Base-by-base conservation (phyloP, 352 stramenopile genomes). In the Blastocystis sp. region DNA sequence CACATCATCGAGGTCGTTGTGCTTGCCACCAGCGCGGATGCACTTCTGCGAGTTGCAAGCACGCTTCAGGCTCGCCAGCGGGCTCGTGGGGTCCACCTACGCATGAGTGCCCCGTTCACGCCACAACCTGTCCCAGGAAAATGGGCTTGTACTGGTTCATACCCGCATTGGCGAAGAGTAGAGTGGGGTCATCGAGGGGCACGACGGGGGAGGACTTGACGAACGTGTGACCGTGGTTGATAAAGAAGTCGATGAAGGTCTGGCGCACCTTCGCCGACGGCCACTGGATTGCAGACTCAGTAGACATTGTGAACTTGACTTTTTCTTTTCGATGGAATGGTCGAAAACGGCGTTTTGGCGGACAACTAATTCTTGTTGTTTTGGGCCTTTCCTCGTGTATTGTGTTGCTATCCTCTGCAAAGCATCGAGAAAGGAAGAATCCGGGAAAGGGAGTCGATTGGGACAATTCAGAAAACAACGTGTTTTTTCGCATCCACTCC, bases 111-210 rank as follows among this genome's bases (percentile, higher is more conserved):
- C 6, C 43, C 65, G 21, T 54, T 63, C 14, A 45, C n/a, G 17
- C 28, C 10, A 14, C 19, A 45, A 89, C 90, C 90, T 98, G 94
- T 28, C 97, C 97, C 69, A 99, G 89, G 90, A 99, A 99, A 78
- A 99, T 98, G 28, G 97, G 95, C 92, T 99, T 99, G 93, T 98
- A 99, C 91, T 99, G 97, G 92, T 99, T 99, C 97, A 99, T 99
- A 45, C 97, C 97, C 3, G 97, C 97, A 91, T 99, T 99, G 87
- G 98, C 95, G 89, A 99, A 99, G 34, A 99, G 93, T 79, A 99
- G 91, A 28, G 97, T 99, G 52, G 96, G 96, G 92, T 99, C 97
- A 87, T 98, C 95, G 48, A 98, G 91, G 17, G 97, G 97, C 54
- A 98, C 95, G 68, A 98, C 96, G 2, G 96, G 94, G 90, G 93